Base-by-base conservation (phyloP, 1,284 basidiomycete species). In the Ustilago crameri region DNA sequence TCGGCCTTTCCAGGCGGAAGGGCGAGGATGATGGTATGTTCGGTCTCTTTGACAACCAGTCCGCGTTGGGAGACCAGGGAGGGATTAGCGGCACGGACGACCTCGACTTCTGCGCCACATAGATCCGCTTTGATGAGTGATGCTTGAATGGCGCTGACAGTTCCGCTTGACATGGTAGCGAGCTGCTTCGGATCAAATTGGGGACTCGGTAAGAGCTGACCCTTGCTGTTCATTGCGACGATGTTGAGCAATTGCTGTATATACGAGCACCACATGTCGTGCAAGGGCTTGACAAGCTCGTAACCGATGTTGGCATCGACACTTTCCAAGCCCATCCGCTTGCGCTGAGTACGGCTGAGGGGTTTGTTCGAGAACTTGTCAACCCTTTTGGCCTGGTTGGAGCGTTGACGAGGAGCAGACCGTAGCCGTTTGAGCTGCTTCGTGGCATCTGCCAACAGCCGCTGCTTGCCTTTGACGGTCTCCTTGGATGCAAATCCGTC, bases 191-290 rank as follows among this genome's bases (percentile, higher is more conserved):
- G 46, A 30, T 68, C 60, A 42, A 73, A 73, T 10, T 60, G 60
- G 30, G 64, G 56, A 49, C 64, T 73, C 0, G 70, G 24, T 9
- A 63, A 56, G 14, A 68, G 50, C 30, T 56, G 50, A 12, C 64
- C 59, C 14, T 55, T 63, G 43, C 43, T 18, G 35, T 74, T 64
- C 52, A 70, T 54, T 0, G 56, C 58, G 0, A 66, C 62, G 5
- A 74, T 63, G 40, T 65, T 67, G 56, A 74, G 62, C 34, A 74
- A 43, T 37, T 74, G 72, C 26, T 74, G 72, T 35, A 74, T 71
- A 51, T 74, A 74, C 3, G 72, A 59, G 34, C 56, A 42, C 72
- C 72, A 74, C 51, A 74, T 60, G 5, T 56, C 52, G 52, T 74
- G 72, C 26, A 74, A 41, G 4, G 72, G 72, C 24, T 49, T 46